Evolutionary conservation across 2,329 filamentous ascomycete genomes (phyloP).

Genomic region (Cladobotryum mycophilum): DNA sequence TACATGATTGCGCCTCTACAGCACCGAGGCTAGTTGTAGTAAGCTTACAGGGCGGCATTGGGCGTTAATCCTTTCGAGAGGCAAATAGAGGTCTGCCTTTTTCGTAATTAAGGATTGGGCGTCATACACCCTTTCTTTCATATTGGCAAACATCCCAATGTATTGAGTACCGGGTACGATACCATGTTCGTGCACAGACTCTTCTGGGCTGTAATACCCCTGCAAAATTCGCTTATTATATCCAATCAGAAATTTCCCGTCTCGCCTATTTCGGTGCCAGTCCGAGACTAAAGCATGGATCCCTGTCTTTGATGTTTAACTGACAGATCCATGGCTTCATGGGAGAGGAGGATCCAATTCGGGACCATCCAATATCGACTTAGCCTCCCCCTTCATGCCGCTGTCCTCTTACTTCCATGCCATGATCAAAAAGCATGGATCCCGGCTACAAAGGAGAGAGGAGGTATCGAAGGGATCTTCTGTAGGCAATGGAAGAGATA

Average conservation of each 20-base stretch:
- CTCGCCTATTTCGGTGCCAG: slow-evolving; percentile 20
- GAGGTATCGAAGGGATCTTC: too few relatives aligned
- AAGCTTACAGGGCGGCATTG: neutral
- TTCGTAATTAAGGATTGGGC: too few relatives aligned
- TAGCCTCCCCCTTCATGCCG: neutral
- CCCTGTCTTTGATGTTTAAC: neutral
- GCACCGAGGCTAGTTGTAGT: too few relatives aligned
- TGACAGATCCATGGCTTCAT: too few relatives aligned
- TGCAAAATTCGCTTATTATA: slow-evolving; percentile 18
- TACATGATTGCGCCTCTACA: too few relatives aligned
- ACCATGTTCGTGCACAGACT: too few relatives aligned
- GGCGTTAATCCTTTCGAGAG: neutral
- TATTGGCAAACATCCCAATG: too few relatives aligned
- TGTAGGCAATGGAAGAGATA: too few relatives aligned
- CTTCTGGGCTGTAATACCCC: neutral
- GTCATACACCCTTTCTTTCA: too few relatives aligned
- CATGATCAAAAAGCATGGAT: neutral
- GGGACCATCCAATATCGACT: neutral
- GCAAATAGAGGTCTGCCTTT: too few relatives aligned
- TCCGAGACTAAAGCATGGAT: neutral
- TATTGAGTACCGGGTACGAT: too few relatives aligned
- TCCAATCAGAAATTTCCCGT: slow-evolving; percentile 25
- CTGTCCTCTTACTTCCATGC: neutral
- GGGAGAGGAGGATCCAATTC: too few relatives aligned
- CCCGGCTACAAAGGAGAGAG: neutral